These are phyloP conservation scores for Cicer chorassanicum DNA, from an alignment of 306 rosid genomes.

Conservation along the genomic window DNA sequence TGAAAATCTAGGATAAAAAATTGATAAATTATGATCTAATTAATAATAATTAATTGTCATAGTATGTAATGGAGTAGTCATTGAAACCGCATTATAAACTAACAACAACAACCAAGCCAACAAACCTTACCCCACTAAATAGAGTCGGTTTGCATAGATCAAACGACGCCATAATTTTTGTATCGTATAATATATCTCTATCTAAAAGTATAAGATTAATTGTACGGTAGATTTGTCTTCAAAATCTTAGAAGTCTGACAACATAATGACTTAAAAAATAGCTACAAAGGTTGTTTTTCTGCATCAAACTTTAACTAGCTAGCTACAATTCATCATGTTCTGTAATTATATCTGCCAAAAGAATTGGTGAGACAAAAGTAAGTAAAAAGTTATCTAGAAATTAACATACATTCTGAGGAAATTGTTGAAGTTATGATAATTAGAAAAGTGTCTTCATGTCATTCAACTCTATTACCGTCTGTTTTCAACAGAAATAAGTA, in stretches of 20 bases:
- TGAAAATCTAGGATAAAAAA: background rate
- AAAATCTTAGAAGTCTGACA: background rate
- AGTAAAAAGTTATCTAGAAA: conserved; percentile 7
- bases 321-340: conserved; percentile 81
- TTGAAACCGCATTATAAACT: background rate
- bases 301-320: conserved; percentile 46
- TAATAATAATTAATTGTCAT: background rate
- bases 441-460: conserved; percentile 2
- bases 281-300: background rate
- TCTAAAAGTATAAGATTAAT: background rate
- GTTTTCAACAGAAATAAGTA: no score
- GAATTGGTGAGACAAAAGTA: conserved; percentile 37
- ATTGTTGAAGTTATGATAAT: conserved; percentile 9
- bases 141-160: no score
- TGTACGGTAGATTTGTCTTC: background rate
- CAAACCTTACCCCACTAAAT: no score
- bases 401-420: conserved; percentile 20
- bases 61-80: no score
- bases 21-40: background rate
- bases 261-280: background rate
- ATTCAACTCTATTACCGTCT: background rate
- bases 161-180: no score
- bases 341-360: conserved; percentile 57
- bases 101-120: no score
- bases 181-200: no score